These are phyloP conservation scores for Cornus suecica DNA, from an alignment of 148 eudicot genomes.

Conservation along the genomic window DNA sequence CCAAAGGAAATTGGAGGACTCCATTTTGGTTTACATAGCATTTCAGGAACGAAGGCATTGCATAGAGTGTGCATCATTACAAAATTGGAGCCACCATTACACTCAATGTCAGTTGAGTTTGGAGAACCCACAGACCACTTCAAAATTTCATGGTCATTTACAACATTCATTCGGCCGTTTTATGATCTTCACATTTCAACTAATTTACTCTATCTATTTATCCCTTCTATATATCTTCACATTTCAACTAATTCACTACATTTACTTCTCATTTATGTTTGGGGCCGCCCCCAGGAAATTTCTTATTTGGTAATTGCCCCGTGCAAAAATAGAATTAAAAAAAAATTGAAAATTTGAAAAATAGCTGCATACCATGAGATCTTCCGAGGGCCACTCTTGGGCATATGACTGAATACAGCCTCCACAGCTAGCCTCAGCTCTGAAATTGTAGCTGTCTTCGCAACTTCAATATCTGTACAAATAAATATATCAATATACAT, in stretches of 20 bases:
- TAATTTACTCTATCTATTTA: too few relatives aligned
- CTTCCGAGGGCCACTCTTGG: slow-evolving; percentile 47
- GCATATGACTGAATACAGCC: slow-evolving; percentile 48
- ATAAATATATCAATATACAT: not conserved
- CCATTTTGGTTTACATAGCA: not conserved
- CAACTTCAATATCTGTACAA: slow-evolving; percentile 56
- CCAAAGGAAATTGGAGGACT: not conserved
- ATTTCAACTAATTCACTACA: too few relatives aligned
- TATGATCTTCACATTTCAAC: too few relatives aligned
- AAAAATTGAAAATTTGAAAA: not conserved
- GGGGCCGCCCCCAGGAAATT: too few relatives aligned
- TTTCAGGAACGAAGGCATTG: not conserved
- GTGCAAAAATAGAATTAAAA: not conserved
- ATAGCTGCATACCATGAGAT: slow-evolving; percentile 60
- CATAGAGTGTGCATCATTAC: not conserved
- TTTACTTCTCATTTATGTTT: too few relatives aligned
- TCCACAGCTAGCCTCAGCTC: slow-evolving; percentile 71
- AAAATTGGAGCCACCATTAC: not conserved
- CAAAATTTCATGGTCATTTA: not conserved
- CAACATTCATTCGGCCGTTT: too few relatives aligned
- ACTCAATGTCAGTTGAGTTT: not conserved
- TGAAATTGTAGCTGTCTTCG: slow-evolving; percentile 46
- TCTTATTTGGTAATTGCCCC: slow-evolving; percentile 5
- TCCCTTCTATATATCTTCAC: too few relatives aligned
- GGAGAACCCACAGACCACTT: not conserved